These are phyloP conservation scores for Magnaporthales sp. DNA, from an alignment of 2,329 filamentous ascomycete genomes.

Conservation along the genomic window DNA sequence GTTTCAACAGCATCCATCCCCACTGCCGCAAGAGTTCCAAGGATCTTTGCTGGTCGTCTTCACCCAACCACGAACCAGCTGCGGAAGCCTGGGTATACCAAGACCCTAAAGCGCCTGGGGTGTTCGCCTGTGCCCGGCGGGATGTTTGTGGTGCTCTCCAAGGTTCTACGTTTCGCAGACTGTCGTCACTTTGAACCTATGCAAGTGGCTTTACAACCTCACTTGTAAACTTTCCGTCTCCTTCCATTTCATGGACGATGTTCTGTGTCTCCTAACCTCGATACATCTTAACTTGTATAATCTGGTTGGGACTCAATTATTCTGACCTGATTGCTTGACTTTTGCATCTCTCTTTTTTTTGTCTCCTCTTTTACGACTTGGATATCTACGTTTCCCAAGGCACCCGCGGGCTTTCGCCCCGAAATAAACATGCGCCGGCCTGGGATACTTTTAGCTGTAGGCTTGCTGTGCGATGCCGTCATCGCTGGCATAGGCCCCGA, in stretches of 20 bases:
- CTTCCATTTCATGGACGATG: background rate
- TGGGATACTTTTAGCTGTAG: background rate
- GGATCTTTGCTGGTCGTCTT: background rate
- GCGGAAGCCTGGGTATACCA: background rate
- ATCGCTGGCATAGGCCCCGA: slow-evolving; percentile 8
- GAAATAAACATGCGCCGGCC: slow-evolving; percentile 4
- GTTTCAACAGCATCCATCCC: background rate
- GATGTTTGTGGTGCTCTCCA: background rate
- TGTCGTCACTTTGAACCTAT: background rate
- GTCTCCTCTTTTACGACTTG: background rate
- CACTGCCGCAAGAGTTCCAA: background rate
- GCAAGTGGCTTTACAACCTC: background rate
- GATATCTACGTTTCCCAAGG: background rate
- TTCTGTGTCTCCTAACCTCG: background rate
- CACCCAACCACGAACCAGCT: background rate
- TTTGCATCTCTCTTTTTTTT: background rate
- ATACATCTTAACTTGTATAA: background rate
- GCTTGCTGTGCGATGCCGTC: slow-evolving; percentile 21
- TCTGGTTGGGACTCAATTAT: background rate
- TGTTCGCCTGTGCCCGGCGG: background rate
- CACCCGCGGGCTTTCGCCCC: background rate
- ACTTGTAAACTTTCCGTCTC: background rate
- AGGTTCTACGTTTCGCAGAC: background rate
- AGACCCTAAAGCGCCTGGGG: background rate
- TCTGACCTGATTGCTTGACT: background rate